Conservation (phyloP, 371 early-diverging fungal species). For the Batkoa obscura region DNA sequence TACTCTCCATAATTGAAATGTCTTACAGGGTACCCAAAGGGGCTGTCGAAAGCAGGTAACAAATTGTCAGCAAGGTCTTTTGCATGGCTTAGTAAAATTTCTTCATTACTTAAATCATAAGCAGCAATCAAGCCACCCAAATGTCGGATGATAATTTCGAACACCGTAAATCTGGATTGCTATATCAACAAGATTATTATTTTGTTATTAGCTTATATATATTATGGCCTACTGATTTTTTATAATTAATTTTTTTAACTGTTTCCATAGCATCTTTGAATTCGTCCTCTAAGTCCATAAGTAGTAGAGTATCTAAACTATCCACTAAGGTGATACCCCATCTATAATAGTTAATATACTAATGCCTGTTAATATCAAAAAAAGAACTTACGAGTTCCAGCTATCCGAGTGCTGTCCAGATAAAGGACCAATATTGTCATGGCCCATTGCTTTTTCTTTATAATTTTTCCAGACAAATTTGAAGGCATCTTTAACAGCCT, state of each 20-base stretch:
- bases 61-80: slow-evolving; percentile 55
- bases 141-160: slow-evolving; percentile 80
- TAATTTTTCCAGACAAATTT: slow-evolving; percentile 60
- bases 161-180: slow-evolving; percentile 17
- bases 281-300: slow-evolving; percentile 58
- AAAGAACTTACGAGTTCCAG: background rate
- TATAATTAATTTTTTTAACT: slow-evolving; percentile 27
- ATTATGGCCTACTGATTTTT: slow-evolving; percentile 16
- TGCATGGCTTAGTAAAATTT: slow-evolving; percentile 45
- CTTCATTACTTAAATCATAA: slow-evolving; percentile 54
- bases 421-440: slow-evolving; percentile 29
- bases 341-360: slow-evolving; percentile 18
- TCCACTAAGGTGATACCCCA: slow-evolving; percentile 65
- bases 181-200: background rate
- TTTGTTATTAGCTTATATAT: slow-evolving; percentile 4
- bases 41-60: slow-evolving; percentile 50
- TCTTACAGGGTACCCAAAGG: slow-evolving; percentile 43
- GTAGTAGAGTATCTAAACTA: slow-evolving; percentile 50
- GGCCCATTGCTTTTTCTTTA: slow-evolving; percentile 24
- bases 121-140: slow-evolving; percentile 62
- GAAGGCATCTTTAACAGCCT: slow-evolving; percentile 18
- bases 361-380: slow-evolving; percentile 12
- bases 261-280: slow-evolving; percentile 35
- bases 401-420: background rate
- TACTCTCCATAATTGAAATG: background rate